Evolutionary conservation across 345 rosid species (phyloP), one percentile per base, ranked within the genome.

Genomic region (Eucalyptus caleyi): DNA sequence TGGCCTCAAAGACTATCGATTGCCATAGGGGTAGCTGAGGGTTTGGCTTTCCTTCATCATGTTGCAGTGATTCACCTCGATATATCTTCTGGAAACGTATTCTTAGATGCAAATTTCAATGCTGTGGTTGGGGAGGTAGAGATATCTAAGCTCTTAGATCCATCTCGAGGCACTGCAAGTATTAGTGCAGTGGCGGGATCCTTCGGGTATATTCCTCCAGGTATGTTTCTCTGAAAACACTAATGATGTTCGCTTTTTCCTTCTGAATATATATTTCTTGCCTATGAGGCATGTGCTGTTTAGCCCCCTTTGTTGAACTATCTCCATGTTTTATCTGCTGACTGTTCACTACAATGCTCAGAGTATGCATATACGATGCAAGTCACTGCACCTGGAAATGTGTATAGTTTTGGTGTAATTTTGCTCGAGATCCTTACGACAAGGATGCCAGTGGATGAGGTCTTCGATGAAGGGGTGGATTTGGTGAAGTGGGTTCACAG

Each of bases 141-240:
- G 90, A 94, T 98, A 86, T 97, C 99, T 14, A 98, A 97, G 90
- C 97, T 97, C 91, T 90, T 98, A 88, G 96, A 94, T 88, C 97
- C 96, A 32, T 94, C 96, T 8, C 93, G 95, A 93, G 99, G 98
- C 8, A 93, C 95, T 3, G 98, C 97, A 21, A 98, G 99, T 86
- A 96, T 98, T 92, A 97, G 99, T 88, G 95, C 98, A 59, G 98
- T 98, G 91, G 99, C 97, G 32, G 99, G 99, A 45, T 98, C 99
- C 26, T 95, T 96, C 53, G 99, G 99, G 51, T 98, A 97, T 89
- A 96, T 98, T 90, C 98, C 99, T 19, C 99, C 99, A 86, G 99
- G 99, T 97, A 95, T 42, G 88, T 86, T 81, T 87, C 62, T 23
- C 54, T 54, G 6, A 13, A 16, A 5, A 56, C 24, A 45, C 80